Conservation (phyloP, 1,139 yeast species). For the Protomyces inundatus region DNA sequence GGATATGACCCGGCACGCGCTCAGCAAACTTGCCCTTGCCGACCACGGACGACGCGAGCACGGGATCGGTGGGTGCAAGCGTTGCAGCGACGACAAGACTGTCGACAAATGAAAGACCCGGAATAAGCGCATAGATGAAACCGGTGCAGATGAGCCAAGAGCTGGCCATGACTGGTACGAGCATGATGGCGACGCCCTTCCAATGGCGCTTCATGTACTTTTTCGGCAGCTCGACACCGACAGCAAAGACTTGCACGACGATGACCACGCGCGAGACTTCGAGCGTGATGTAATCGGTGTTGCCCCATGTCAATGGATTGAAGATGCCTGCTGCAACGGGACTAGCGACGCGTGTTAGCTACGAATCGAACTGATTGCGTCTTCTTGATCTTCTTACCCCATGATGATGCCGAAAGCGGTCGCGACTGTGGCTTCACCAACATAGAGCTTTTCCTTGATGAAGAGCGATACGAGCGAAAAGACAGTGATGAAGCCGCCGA, state of each 20-base stretch:
- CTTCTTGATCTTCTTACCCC: conserved; percentile 67
- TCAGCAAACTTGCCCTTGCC: conserved; percentile 97
- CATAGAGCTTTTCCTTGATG: conserved; percentile 80
- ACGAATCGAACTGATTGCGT: conserved; percentile 34
- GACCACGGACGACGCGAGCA: conserved; percentile 94
- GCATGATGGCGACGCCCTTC: conserved; percentile 69
- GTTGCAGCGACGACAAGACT: conserved; percentile 84
- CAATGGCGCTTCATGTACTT: conserved; percentile 90
- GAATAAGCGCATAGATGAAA: conserved; percentile 78
- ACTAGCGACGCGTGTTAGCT: background rate
- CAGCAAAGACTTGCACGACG: conserved; percentile 93
- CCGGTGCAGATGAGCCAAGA: conserved; percentile 90
- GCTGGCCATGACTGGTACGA: conserved; percentile 87
- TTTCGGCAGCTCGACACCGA: conserved; percentile 91
- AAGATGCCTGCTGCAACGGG: conserved; percentile 52
- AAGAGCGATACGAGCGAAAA: conserved; percentile 87
- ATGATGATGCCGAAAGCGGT: conserved; percentile 83
- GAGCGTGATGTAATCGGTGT: conserved; percentile 74
- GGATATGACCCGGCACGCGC: conserved; percentile 91
- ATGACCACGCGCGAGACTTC: conserved; percentile 84
- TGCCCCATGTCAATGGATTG: conserved; percentile 85
- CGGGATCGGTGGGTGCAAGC: conserved; percentile 96
- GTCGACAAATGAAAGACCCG: conserved; percentile 70
- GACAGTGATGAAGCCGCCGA: conserved; percentile 81
- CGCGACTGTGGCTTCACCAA: conserved; percentile 94